Percentiles rank a stretch among this genome's conserved stretches.
phyloP scores from a whole-genome alignment of 768 basidiomycete genomes.

The Suillus fuscotomentosus region DNA sequence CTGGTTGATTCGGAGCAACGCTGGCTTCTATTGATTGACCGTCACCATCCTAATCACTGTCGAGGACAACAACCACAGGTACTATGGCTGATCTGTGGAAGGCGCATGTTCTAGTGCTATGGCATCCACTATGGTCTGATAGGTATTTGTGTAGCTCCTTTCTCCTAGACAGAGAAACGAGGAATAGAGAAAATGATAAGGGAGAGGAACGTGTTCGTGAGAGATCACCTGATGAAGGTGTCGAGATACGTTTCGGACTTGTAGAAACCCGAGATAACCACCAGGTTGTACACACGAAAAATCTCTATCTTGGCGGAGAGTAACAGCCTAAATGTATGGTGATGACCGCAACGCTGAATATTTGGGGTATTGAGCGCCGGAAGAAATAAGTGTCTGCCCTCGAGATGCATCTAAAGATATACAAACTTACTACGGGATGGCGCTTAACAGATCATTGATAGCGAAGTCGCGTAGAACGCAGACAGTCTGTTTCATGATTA shows the following conservation, averaged over 20 bases:
- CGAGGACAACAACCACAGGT: too few species aligned
- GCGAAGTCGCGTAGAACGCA: too few species aligned
- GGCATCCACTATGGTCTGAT: too few species aligned
- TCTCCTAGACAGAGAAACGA: slow-evolving; percentile 42
- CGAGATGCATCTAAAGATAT: slow-evolving; percentile 1
- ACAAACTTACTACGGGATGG: slow-evolving; percentile 70
- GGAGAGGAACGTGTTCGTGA: slow-evolving; percentile 50
- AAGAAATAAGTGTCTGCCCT: slow-evolving; percentile 1
- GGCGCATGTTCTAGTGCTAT: too few species aligned
- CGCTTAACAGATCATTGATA: slow-evolving; percentile 54
- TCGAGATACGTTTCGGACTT: slow-evolving; percentile 69
- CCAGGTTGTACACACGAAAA: slow-evolving; percentile 61
- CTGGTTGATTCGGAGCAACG: too few species aligned
- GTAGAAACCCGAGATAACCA: slow-evolving; percentile 66
- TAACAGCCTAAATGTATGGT: slow-evolving; percentile 62
- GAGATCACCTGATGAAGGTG: slow-evolving; percentile 42
- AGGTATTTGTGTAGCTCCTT: too few species aligned
- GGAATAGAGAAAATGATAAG: slow-evolving; percentile 59
- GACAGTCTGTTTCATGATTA: too few species aligned
- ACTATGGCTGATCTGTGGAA: too few species aligned
- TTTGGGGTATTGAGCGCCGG: slow-evolving; percentile 73
- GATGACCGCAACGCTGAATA: slow-evolving; percentile 52
- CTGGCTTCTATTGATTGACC: too few species aligned
- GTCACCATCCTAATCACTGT: too few species aligned
- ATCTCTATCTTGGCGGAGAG: slow-evolving; percentile 4